Conservation (phyloP, 129 eudicot species). For the Gnaphalium uliginosum region DNA sequence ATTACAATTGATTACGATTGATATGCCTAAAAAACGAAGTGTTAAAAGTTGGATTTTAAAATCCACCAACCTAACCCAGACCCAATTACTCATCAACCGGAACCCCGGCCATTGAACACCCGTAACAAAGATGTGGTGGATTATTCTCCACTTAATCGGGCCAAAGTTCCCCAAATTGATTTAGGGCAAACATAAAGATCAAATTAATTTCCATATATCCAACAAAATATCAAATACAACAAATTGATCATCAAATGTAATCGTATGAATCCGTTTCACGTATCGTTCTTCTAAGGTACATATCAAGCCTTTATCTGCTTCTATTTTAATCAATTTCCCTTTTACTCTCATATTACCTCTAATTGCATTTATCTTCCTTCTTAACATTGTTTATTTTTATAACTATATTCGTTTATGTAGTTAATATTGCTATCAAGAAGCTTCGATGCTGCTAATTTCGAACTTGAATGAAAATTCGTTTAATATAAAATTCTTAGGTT, state of each 20-base stretch:
- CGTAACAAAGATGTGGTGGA: too few relatives aligned
- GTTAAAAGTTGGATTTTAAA: too few relatives aligned
- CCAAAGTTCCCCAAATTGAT: background rate
- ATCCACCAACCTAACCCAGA: too few relatives aligned
- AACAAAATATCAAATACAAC: background rate
- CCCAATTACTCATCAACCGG: too few relatives aligned
- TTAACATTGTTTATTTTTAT: background rate
- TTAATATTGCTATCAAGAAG: too few relatives aligned
- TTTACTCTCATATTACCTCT: background rate
- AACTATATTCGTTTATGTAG: background rate
- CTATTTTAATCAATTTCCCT: background rate
- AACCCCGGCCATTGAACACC: too few relatives aligned
- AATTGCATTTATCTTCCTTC: background rate
- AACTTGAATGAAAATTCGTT: background rate
- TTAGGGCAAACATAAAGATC: conserved; percentile 11
- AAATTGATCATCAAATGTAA: background rate
- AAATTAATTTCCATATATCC: background rate
- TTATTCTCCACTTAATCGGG: too few relatives aligned
- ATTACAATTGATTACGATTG: too few relatives aligned
- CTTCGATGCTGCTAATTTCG: background rate
- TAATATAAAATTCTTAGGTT: background rate
- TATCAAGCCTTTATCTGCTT: background rate
- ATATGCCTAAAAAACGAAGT: too few relatives aligned
- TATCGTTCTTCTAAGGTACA: conserved; percentile 12
- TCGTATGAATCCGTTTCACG: background rate